Percentiles rank a stretch among this genome's conserved stretches.
phyloP scores from a whole-genome alignment of 148 eudicot genomes.

The Rhododendron mucronatum region DNA sequence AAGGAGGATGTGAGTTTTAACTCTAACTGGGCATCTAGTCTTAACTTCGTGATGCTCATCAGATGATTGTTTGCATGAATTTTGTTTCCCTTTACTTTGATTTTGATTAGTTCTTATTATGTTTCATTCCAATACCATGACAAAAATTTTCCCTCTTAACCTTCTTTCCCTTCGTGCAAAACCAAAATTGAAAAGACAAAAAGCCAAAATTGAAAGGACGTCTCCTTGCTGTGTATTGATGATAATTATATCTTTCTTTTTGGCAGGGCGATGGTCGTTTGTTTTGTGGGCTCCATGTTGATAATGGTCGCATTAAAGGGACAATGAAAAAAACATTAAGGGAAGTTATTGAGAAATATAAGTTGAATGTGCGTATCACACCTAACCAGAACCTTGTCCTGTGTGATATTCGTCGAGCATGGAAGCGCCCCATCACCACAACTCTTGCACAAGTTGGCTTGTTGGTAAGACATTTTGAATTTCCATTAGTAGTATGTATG shows the following conservation, averaged over 20 bases:
- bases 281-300: slow-evolving; percentile 89
- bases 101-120: neutral
- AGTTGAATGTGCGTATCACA: slow-evolving; percentile 88
- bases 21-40: neutral
- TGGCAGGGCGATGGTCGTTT: slow-evolving; percentile 85
- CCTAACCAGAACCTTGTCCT: slow-evolving; percentile 90
- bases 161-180: neutral
- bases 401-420: slow-evolving; percentile 63
- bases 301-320: slow-evolving; percentile 90
- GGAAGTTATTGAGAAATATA: slow-evolving; percentile 86
- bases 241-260: neutral
- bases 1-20: neutral
- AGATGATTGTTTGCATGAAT: neutral
- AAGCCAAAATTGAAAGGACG: neutral
- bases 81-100: neutral
- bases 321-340: slow-evolving; percentile 70
- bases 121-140: neutral
- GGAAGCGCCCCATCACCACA: slow-evolving; percentile 71
- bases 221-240: neutral
- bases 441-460: slow-evolving; percentile 87
- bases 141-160: neutral
- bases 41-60: neutral
- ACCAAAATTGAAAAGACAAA: neutral
- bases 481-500: neutral
- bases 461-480: slow-evolving; percentile 47